Base-by-base conservation (phyloP, 257 asterid species). In the Solanum pimpinellifolium region DNA sequence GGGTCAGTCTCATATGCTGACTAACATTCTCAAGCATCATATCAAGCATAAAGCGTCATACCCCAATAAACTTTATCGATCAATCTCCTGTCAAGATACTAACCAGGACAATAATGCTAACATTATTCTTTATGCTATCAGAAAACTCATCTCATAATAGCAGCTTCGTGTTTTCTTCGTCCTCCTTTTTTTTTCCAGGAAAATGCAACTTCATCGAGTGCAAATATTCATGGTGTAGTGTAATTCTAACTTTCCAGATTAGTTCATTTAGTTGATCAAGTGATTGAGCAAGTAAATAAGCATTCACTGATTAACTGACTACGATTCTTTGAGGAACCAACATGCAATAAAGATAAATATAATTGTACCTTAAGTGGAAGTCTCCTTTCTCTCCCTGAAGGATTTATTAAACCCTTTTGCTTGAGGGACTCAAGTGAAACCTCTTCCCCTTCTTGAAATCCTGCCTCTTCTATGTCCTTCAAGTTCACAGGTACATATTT, bases 311-410 rank as follows among this genome's bases (percentile, higher is more conserved):
- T 41, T 41, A 75, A 41, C 14, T 16, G 56, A 41, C 12, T 11
- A 23, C 0, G 35, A 42, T 42, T 74, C 20, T 9, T 20, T 21
- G 39, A 2, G 85, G 20, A 81, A 81, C 69, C 29, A 80, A 47
- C 66, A 80, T 46, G 68, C 18, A 29, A 46, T 10, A 78, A 46
- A 78, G 23, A 44, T 81, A 49, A 81, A 47, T 16, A 66, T 27
- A 14, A 46, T 18, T 47, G 83, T 93, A 94, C 99, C 99, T 97
- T 97, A 8, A 97, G 87, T 84, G 99, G 99, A 86, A 96, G 98
- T 86, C 86, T 96, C 91, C 98, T 93, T 86, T 96, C 99, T 90
- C 99, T 93, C 84, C 99, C 99, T 0, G 99, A 96, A 85, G 99
- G 99, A 83, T 97, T 97, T 86, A 97, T 95, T 88, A 97, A 84